A percentile compares a stretch with the other conserved stretches of the same genome.
These are phyloP conservation scores for Heimioporus retisporus DNA, from an alignment of 1,284 basidiomycete species.

Conservation along the genomic window DNA sequence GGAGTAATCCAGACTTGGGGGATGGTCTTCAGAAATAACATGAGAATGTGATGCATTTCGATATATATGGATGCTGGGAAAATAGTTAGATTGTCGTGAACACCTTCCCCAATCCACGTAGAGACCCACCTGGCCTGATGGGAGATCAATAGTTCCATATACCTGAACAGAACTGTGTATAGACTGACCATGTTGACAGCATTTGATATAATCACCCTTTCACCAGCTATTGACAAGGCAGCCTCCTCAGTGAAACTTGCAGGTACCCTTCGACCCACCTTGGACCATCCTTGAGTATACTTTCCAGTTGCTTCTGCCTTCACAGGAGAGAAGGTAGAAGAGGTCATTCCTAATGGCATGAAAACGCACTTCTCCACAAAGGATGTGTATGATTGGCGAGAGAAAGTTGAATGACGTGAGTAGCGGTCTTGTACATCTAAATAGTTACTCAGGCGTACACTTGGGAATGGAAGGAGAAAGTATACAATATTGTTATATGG, in stretches of 20 bases:
- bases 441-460: not conserved
- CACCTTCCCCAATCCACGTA: constrained; percentile 41
- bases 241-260: constrained; percentile 37
- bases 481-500: constrained; percentile 54
- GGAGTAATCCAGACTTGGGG: no score
- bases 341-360: constrained; percentile 42
- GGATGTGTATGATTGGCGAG: constrained; percentile 43
- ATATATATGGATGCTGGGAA: constrained; percentile 41
- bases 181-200: constrained; percentile 47
- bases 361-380: constrained; percentile 47
- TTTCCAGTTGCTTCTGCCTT: constrained; percentile 44
- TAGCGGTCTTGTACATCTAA: constrained; percentile 48
- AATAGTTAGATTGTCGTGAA: constrained; percentile 34
- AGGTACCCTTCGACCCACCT: constrained; percentile 37
- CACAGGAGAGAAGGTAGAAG: constrained; percentile 47
- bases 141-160: not conserved
- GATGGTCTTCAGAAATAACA: constrained; percentile 19
- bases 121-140: constrained; percentile 47
- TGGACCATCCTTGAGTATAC: constrained; percentile 47
- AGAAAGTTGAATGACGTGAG: constrained; percentile 48
- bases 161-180: not conserved
- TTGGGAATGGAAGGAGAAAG: not conserved
- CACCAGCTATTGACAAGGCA: constrained; percentile 38
- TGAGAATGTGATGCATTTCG: constrained; percentile 39
- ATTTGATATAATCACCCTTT: constrained; percentile 49